phyloP scores from a whole-genome alignment of 2,329 filamentous ascomycete genomes.

The Orbilia brochopaga region DNA sequence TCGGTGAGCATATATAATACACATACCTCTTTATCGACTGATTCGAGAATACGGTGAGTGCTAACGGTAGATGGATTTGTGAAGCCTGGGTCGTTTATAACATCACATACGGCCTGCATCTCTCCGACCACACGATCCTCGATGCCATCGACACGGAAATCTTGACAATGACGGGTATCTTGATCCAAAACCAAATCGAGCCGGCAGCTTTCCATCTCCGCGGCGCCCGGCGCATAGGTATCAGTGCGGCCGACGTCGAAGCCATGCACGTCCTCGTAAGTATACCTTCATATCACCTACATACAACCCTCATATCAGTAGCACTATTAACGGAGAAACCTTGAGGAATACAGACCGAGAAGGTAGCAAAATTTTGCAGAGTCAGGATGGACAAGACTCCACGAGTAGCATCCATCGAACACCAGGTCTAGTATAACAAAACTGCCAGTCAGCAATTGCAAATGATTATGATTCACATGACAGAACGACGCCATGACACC shows the following conservation, averaged over 20 bases:
- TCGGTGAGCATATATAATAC: constrained; percentile 54
- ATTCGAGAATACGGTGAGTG: too few relatives aligned
- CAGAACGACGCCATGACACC: too few relatives aligned
- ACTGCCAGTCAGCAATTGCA: too few relatives aligned
- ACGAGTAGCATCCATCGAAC: constrained; percentile 55
- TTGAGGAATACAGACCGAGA: constrained; percentile 46
- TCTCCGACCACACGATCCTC: constrained; percentile 65
- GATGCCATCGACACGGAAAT: constrained; percentile 65
- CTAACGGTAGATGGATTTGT: constrained; percentile 32
- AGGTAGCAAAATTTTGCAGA: constrained; percentile 53
- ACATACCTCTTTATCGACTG: neutral
- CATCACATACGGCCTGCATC: constrained; percentile 67
- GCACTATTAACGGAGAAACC: neutral
- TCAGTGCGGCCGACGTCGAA: constrained; percentile 61
- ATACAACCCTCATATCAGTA: neutral
- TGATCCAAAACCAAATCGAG: constrained; percentile 65
- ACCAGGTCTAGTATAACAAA: constrained; percentile 50
- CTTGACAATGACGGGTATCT: constrained; percentile 64
- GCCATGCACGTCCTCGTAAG: constrained; percentile 53
- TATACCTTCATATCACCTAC: neutral
- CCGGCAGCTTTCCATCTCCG: constrained; percentile 66
- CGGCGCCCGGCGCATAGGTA: constrained; percentile 62
- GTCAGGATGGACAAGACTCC: constrained; percentile 54
- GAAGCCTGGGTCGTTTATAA: constrained; percentile 63
- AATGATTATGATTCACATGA: too few relatives aligned